Evolutionary conservation across 805 yeast genomes (phyloP).

Genomic region (Lipomyces yamanashiensis): DNA sequence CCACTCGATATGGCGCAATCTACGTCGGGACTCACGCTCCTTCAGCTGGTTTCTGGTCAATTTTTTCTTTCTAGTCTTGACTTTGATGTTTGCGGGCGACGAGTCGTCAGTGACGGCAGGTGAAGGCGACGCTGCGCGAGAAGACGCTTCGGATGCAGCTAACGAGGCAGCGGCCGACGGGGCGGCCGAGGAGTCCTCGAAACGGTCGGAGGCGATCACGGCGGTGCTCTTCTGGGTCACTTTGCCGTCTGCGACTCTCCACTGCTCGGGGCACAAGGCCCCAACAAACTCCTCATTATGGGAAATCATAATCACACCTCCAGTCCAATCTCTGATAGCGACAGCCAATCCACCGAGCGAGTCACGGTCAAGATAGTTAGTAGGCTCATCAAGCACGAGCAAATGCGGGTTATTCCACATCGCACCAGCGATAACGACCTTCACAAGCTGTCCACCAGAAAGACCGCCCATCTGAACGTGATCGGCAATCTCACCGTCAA

Average conservation of each 20-base stretch:
- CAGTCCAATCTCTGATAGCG: constrained; percentile 97
- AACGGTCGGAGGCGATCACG: constrained; percentile 74
- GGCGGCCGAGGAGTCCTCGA: constrained; percentile 72
- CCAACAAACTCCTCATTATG: constrained; percentile 97
- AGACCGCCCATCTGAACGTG: constrained; percentile 96
- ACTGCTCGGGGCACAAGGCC: constrained; percentile 96
- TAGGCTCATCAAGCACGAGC: constrained; percentile 96
- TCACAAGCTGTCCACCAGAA: constrained; percentile 97
- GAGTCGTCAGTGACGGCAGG: constrained; percentile 62
- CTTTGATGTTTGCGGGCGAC: constrained; percentile 95
- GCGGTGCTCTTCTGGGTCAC: constrained; percentile 83
- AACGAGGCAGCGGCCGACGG: constrained; percentile 76
- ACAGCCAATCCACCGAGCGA: constrained; percentile 96
- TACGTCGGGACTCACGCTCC: constrained; percentile 87
- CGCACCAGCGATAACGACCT: constrained; percentile 98
- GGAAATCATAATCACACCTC: constrained; percentile 98
- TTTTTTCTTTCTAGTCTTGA: constrained; percentile 91
- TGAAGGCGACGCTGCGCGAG: constrained; percentile 37
- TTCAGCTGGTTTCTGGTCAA: constrained; percentile 96
- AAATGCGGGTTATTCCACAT: constrained; percentile 99
- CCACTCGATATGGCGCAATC: constrained; percentile 94
- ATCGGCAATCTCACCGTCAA: constrained; percentile 97
- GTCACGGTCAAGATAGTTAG: constrained; percentile 96
- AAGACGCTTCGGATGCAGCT: constrained; percentile 48
- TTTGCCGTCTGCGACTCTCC: constrained; percentile 93